Evolutionary conservation across 306 rosid species (phyloP), one percentile per base, ranked within the genome.

Genomic region (Styphnolobium japonicum): DNA sequence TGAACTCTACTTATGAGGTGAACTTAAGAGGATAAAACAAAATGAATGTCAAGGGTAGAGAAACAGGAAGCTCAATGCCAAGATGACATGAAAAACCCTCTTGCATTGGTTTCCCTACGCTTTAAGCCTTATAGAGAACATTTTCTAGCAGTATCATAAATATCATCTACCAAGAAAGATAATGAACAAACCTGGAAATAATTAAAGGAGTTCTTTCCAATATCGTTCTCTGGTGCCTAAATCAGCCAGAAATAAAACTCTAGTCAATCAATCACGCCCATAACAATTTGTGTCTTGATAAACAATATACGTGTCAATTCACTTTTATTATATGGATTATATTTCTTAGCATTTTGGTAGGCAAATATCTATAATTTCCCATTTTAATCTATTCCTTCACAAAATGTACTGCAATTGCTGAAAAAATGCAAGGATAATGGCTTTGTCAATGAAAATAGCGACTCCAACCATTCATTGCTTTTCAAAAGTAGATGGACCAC

Each of bases 201-300:
- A 63, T 95, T 95, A 72, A 71, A 95, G 39, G 99, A 95, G 85
- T 77, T 95, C 93, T 91, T 95, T 73, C 99, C 99, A 40, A 95
- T 88, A 81, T 95, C 99, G 80, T 95, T 95, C 46, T 93, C 99
- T 15, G 98, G 92, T 23, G 94, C 90, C 98, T 92, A 75, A 31
- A 40, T 76, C 66, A 83, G 61, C 18, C 80, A 86, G 36, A 77
- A 75, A 3, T 60, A 48, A 56, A 83, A 27, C 53, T 40, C 12
- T 15, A 22, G 84, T 90, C 81, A 87, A 60, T 71, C 46, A 71
- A 40, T 83, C 15, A 29, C n/a, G n/a, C 16, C 18, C 21, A 63
- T 18, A 62, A 56, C n/a, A 33, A 64, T 9, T 71, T 68, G 11
- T 33, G 53, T 70, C 23, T 49, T 45, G 58, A 60, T 31, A 52